Conservation (phyloP, 2,329 filamentous ascomycete genomes). For the Penicillium corylophilum region DNA sequence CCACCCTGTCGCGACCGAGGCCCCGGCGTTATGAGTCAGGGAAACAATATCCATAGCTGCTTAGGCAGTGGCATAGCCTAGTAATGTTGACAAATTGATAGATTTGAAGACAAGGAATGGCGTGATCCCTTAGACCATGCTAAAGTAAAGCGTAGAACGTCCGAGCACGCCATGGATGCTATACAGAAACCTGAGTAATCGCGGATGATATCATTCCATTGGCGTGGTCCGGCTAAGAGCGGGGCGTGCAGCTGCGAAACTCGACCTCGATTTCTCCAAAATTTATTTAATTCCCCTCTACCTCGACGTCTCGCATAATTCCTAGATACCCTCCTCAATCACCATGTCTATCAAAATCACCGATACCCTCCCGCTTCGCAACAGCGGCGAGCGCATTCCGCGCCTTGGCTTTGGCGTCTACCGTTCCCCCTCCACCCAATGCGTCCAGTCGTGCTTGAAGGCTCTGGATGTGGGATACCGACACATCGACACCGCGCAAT, state of each 20-base stretch:
- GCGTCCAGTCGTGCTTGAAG: conserved; percentile 57
- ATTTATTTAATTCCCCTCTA: background rate
- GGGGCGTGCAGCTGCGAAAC: conserved; percentile 7
- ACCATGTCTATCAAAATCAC: conserved; percentile 42
- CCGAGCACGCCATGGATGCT: background rate
- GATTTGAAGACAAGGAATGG: background rate
- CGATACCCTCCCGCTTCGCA: conserved; percentile 52
- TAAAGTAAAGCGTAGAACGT: background rate
- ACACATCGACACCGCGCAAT: conserved; percentile 62
- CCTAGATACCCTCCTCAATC: conserved; percentile 3
- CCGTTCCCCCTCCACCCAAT: conserved; percentile 55
- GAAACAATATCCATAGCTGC: background rate
- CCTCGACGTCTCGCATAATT: background rate
- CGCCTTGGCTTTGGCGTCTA: conserved; percentile 72
- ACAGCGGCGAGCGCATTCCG: conserved; percentile 57
- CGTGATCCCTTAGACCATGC: background rate
- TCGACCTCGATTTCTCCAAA: background rate
- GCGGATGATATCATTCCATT: conserved; percentile 21
- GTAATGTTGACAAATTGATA: background rate
- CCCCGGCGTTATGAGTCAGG: background rate
- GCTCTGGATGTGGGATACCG: conserved; percentile 56
- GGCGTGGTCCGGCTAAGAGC: conserved; percentile 9
- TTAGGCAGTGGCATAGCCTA: background rate
- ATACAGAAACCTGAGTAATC: conserved; percentile 12
- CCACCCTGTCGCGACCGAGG: background rate